phyloP scores from a whole-genome alignment of 1,139 yeast genomes.

The Suhomyces taliae region DNA sequence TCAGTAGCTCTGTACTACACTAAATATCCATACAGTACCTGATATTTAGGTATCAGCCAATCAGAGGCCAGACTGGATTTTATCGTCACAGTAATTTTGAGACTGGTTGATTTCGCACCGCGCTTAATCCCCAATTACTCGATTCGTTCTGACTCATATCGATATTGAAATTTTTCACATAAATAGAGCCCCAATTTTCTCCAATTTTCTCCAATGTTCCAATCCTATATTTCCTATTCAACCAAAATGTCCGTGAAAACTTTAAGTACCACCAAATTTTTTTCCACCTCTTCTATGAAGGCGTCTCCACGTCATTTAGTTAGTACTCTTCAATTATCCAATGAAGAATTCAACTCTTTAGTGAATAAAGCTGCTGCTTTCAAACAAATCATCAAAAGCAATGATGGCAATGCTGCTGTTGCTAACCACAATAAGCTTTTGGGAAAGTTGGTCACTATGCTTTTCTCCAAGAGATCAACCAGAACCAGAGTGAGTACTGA shows the following conservation, averaged over 20 bases:
- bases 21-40: too few species aligned
- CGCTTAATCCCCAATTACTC: slow-evolving; percentile 21
- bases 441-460: slow-evolving; percentile 80
- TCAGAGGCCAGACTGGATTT: neutral
- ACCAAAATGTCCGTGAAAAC: slow-evolving; percentile 9
- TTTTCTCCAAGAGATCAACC: slow-evolving; percentile 89
- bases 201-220: neutral
- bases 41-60: neutral
- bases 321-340: slow-evolving; percentile 72
- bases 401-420: slow-evolving; percentile 40
- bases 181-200: slow-evolving; percentile 2
- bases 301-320: slow-evolving; percentile 66
- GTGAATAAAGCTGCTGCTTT: slow-evolving; percentile 67
- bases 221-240: neutral
- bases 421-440: slow-evolving; percentile 54
- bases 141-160: slow-evolving; percentile 17
- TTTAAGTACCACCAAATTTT: slow-evolving; percentile 9
- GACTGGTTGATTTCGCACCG: slow-evolving; percentile 21
- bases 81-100: slow-evolving; percentile 7
- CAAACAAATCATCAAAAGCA: slow-evolving; percentile 54
- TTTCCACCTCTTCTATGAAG: slow-evolving; percentile 12
- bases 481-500: slow-evolving; percentile 93
- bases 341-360: slow-evolving; percentile 64
- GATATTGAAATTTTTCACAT: slow-evolving; percentile 5
- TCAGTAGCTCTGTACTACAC: too few species aligned